Conservation (phyloP, 108 stramenopile species). For the Cyclostephanos tholiformis region DNA sequence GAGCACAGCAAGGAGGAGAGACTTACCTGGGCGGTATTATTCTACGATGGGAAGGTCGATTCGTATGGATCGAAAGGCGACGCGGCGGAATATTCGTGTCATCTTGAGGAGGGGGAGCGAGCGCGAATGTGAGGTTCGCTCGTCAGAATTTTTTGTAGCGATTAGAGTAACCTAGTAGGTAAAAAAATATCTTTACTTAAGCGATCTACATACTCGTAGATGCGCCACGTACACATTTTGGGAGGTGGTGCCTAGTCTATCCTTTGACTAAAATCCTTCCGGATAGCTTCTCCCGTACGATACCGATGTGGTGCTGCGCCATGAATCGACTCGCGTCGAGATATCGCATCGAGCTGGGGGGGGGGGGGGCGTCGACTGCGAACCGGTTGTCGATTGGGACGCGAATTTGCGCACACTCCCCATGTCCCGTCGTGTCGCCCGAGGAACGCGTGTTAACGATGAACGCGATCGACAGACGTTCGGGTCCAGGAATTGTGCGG, state of each 20-base stretch:
- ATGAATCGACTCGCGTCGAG: conserved; percentile 61
- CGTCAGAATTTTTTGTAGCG: no score
- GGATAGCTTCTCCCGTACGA: conserved; percentile 74
- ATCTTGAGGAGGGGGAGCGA: no score
- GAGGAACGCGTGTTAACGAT: conserved; percentile 57
- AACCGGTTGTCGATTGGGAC: conserved; percentile 50
- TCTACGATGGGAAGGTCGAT: no score
- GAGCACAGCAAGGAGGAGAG: no score
- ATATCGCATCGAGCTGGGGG: conserved; percentile 44
- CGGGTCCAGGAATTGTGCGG: conserved; percentile 58
- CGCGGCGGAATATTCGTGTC: no score
- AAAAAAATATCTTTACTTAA: no score
- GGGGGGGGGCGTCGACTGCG: background rate
- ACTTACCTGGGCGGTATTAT: no score
- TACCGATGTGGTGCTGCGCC: conserved; percentile 79
- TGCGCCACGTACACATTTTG: no score
- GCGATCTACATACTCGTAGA: no score
- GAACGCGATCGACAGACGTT: conserved; percentile 56
- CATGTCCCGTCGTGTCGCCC: conserved; percentile 45
- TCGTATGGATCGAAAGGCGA: no score
- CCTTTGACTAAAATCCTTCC: conserved; percentile 64
- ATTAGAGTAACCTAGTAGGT: no score
- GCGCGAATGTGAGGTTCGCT: no score
- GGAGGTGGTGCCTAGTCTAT: conserved; percentile 62
- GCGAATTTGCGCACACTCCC: conserved; percentile 55